Conservation (phyloP, 805 yeast species). For the Wickerhamomyces strasburgensis region DNA sequence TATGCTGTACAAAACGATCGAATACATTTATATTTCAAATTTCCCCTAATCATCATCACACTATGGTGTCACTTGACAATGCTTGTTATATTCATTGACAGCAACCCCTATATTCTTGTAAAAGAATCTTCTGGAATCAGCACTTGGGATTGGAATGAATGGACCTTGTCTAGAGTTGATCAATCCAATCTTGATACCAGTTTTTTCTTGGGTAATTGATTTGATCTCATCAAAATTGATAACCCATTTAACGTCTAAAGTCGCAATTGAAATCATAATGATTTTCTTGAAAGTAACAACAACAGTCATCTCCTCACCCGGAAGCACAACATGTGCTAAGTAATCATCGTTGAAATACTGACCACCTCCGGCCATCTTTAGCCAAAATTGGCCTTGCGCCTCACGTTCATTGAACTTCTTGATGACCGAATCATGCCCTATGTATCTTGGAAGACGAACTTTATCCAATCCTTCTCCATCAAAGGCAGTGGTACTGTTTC, state of each 20-base stretch:
- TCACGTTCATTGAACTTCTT: conserved; percentile 73
- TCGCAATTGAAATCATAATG: conserved; percentile 58
- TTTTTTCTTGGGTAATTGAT: conserved; percentile 67
- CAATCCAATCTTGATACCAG: conserved; percentile 70
- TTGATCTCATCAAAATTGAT: conserved; percentile 59
- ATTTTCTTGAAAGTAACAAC: conserved; percentile 71
- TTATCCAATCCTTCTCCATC: conserved; percentile 74
- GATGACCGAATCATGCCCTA: conserved; percentile 68
- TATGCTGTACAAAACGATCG: neutral
- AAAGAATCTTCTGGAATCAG: conserved; percentile 54
- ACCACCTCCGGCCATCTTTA: conserved; percentile 81
- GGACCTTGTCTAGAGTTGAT: conserved; percentile 54
- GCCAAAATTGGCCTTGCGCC: conserved; percentile 92
- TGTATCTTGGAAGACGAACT: conserved; percentile 76
- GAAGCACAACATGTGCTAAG: conserved; percentile 77
- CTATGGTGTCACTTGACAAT: conserved; percentile 47
- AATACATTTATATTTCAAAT: too few species aligned
- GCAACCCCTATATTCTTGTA: conserved; percentile 75
- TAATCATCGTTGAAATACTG: conserved; percentile 65
- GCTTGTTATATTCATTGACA: conserved; percentile 72
- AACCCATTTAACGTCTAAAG: conserved; percentile 65
- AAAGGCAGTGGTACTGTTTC: conserved; percentile 86
- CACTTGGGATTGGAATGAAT: conserved; percentile 77
- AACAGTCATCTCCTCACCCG: conserved; percentile 75
- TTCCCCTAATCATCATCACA: neutral